Percentiles rank a stretch among this genome's conserved stretches.
Evolutionary conservation across 2,329 filamentous ascomycete genomes (phyloP).

Genomic region (Aspergillus fijiensis): DNA sequence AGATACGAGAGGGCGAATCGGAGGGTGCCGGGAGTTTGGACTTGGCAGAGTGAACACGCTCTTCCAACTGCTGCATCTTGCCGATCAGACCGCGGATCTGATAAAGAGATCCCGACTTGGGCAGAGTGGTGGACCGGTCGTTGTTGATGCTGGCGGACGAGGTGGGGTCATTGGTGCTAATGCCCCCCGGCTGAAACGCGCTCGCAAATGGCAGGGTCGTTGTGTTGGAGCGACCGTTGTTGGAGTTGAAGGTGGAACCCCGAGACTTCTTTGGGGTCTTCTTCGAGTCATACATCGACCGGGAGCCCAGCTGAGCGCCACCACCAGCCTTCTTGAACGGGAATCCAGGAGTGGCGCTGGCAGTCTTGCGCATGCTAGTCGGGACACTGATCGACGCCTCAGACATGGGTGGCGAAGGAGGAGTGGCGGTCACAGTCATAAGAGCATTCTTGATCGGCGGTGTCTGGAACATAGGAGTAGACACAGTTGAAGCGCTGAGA

Average conservation of each 20-base stretch:
- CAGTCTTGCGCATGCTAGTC: constrained; percentile 56
- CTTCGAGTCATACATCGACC: constrained; percentile 48
- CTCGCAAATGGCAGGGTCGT: constrained; percentile 43
- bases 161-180: constrained; percentile 27
- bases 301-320: constrained; percentile 52
- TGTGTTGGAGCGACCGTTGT: constrained; percentile 47
- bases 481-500: constrained; percentile 76
- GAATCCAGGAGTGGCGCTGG: constrained; percentile 52
- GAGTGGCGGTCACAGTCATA: constrained; percentile 70
- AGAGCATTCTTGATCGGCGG: constrained; percentile 71
- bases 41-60: constrained; percentile 84
- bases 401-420: constrained; percentile 90
- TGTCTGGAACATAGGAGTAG: constrained; percentile 85
- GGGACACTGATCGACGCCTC: constrained; percentile 71
- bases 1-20: constrained; percentile 73
- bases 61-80: constrained; percentile 95
- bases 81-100: constrained; percentile 93
- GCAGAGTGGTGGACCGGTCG: constrained; percentile 49
- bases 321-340: constrained; percentile 45
- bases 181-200: constrained; percentile 19
- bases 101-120: constrained; percentile 71
- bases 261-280: constrained; percentile 44
- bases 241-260: constrained; percentile 59
- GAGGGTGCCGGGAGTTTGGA: constrained; percentile 86
- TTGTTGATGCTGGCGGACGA: constrained; percentile 49